phyloP scores from a whole-genome alignment of 208 protist species.

The Strigomonas culicis region DNA sequence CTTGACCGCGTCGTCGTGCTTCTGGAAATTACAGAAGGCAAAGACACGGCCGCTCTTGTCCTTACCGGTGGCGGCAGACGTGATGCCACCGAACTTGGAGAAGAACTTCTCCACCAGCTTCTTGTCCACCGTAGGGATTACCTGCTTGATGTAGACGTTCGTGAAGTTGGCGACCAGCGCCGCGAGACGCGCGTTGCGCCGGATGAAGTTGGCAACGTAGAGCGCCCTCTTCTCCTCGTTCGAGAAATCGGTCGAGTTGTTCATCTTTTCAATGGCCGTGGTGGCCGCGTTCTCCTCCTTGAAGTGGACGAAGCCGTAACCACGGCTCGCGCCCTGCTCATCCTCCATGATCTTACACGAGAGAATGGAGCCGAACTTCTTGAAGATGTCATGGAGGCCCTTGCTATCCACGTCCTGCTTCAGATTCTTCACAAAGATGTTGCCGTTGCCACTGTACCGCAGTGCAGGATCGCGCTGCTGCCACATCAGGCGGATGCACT shows the following conservation, averaged over 20 bases:
- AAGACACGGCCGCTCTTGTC: slow-evolving; percentile 93
- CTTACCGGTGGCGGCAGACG: slow-evolving; percentile 84
- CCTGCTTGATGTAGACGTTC: slow-evolving; percentile 99
- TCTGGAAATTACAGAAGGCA: slow-evolving; percentile 98
- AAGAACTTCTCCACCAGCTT: slow-evolving; percentile 94
- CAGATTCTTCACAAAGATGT: slow-evolving; percentile 99
- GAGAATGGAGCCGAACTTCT: slow-evolving; percentile 97
- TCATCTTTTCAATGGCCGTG: slow-evolving; percentile 96
- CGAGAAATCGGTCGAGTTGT: slow-evolving; percentile 93
- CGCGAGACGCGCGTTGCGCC: slow-evolving; percentile 91
- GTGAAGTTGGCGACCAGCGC: slow-evolving; percentile 95
- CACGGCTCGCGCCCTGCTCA: slow-evolving; percentile 90
- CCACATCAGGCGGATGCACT: slow-evolving; percentile 99
- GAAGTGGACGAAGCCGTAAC: slow-evolving; percentile 99
- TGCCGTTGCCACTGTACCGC: slow-evolving; percentile 97
- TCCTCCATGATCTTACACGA: slow-evolving; percentile 97
- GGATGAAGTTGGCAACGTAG: slow-evolving; percentile 96
- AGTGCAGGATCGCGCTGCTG: slow-evolving; percentile 97
- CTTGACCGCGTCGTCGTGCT: slow-evolving; percentile 93
- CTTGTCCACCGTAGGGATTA: slow-evolving; percentile 88
- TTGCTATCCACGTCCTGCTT: slow-evolving; percentile 96
- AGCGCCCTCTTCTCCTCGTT: slow-evolving; percentile 88
- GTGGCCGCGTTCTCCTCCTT: slow-evolving; percentile 95
- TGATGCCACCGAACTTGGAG: slow-evolving; percentile 93
- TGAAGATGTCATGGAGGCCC: slow-evolving; percentile 97